These are phyloP conservation scores for Meira nashicola DNA, from an alignment of 1,284 basidiomycete species.

Conservation along the genomic window DNA sequence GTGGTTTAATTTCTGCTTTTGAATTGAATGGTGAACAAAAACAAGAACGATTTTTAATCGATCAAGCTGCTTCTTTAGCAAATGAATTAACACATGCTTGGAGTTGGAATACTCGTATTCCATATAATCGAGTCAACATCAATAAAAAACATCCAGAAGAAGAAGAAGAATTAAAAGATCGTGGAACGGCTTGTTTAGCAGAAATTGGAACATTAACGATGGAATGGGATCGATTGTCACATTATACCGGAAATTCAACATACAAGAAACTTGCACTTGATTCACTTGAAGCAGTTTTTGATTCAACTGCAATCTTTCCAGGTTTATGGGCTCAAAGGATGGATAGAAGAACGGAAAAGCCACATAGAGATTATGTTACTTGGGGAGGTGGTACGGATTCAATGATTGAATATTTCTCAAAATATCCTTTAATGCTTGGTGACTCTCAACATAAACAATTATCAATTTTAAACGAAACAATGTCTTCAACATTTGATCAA, in stretches of 20 bases:
- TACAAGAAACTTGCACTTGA: conserved; percentile 15
- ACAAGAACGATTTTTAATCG: conserved; percentile 13
- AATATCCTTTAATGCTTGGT: conserved; percentile 34
- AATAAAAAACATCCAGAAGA: conserved; percentile 15
- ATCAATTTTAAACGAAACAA: conserved; percentile 26
- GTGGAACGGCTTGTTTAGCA: conserved; percentile 21
- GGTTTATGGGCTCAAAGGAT: conserved; percentile 7
- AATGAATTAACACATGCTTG: conserved; percentile 14
- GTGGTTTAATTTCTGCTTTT: conserved; percentile 33
- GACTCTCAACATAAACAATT: conserved; percentile 21
- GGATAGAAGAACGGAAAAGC: neutral
- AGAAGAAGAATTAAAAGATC: neutral
- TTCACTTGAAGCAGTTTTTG: neutral
- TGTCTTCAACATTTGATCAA: conserved; percentile 28
- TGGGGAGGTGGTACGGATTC: neutral
- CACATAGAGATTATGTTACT: neutral
- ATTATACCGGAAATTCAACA: conserved; percentile 29
- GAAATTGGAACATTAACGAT: conserved; percentile 36
- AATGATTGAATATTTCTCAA: conserved; percentile 30
- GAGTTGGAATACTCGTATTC: conserved; percentile 2
- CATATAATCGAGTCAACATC: conserved; percentile 28
- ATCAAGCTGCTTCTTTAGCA: conserved; percentile 16
- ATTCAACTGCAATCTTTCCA: conserved; percentile 4
- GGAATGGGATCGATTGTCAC: conserved; percentile 35
- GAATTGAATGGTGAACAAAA: conserved; percentile 20